Base-by-base conservation (phyloP, 1,139 yeast genomes). In the Entelexis sorbosivorans region DNA sequence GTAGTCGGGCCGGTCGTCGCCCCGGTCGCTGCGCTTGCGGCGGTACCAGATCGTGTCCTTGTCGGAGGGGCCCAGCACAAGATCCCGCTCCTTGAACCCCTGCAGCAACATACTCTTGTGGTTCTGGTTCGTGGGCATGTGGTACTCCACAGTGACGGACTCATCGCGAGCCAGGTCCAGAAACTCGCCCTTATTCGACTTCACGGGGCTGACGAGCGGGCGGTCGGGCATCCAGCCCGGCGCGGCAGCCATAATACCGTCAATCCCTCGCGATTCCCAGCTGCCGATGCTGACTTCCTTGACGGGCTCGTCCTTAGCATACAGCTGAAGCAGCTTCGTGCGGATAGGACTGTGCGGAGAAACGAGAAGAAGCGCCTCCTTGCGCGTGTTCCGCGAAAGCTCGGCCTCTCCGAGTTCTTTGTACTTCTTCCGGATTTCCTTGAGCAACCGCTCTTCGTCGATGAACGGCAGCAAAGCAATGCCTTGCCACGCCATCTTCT, bases 401-500 rank as follows among this genome's bases (percentile, higher is more conserved):
- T 93, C 98, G 44, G 78, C 89, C 0, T 82, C 76, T 1, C 81
- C 69, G 52, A 93, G 70, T 56, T 74, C 75, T 0, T 69, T 63
- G 54, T 86, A 84, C 45, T 58, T 57, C 8, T 93, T 82, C 46
- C 72, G 73, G 73, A 91, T 77, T 0, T 89, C 89, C 1, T 73
- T 77, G 46, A 85, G 70, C 54, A 93, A 73, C 56, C 93, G 75
- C 29, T 76, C 68, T 63, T 85, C 91, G 60, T 93, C 97, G 50
- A 93, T 96, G 73, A 93, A 93, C n/a, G 95, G 83, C 56, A 93
- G 76, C 63, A 87, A 76, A 11, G 93, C 96, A 53, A 93, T 96
- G 9, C 97, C 98, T 69, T 93, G 98, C 99, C 99, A 93, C 44
- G 86, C 81, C 32, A 94, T 95, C 51, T 91, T 85, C 65, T 91